phyloP scores from a whole-genome alignment of 23 red algal species.

The Gracilaria caudata region DNA sequence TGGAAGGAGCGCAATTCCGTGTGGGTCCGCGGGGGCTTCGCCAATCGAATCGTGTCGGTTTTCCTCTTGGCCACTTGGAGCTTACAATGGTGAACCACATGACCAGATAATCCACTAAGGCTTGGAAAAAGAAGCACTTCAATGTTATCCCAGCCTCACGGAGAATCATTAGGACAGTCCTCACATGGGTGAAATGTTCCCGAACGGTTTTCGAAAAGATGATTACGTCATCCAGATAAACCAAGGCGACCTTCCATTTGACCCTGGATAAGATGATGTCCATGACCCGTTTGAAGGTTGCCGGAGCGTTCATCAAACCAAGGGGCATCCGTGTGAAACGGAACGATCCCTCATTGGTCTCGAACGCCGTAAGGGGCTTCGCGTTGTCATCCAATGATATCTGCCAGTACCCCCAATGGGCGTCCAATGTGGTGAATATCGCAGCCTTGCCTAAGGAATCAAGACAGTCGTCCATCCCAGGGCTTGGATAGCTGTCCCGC shows the following conservation, averaged over 20 bases:
- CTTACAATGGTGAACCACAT: background rate
- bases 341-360: background rate
- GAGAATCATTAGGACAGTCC: background rate
- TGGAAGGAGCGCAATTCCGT: slow-evolving; percentile 9
- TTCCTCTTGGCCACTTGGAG: background rate
- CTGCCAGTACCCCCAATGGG: slow-evolving; percentile 8
- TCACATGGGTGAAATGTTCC: background rate
- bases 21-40: background rate
- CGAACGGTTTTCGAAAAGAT: background rate
- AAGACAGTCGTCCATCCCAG: slow-evolving; percentile 39
- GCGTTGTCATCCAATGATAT: slow-evolving; percentile 15
- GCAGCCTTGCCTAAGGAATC: background rate
- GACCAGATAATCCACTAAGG: background rate
- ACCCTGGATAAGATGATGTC: background rate
- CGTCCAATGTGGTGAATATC: background rate
- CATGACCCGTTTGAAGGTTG: background rate
- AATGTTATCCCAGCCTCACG: background rate
- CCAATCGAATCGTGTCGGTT: background rate
- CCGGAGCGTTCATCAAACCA: background rate
- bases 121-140: background rate
- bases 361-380: slow-evolving; percentile 4
- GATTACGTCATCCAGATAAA: background rate
- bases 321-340: slow-evolving; percentile 7
- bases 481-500: slow-evolving; percentile 31
- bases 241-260: background rate